These are phyloP conservation scores for Trypanosoma theileri DNA, from an alignment of 208 protist species.

Conservation along the genomic window DNA sequence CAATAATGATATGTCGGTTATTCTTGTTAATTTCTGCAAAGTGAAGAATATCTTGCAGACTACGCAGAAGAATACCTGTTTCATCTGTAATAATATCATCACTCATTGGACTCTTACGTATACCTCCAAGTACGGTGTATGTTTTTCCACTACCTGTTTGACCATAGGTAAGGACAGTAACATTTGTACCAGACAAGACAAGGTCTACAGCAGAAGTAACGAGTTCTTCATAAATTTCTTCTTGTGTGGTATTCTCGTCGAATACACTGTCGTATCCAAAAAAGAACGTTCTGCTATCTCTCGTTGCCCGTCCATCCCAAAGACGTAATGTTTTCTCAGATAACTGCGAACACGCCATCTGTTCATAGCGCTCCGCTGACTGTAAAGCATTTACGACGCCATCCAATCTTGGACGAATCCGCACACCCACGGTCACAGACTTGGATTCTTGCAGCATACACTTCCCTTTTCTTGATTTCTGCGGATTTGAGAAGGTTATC, in stretches of 20 bases:
- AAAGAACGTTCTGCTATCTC: conserved; percentile 48
- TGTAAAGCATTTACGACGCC: conserved; percentile 56
- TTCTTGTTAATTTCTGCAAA: conserved; percentile 47
- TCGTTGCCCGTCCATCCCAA: conserved; percentile 46
- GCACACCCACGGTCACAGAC: conserved; percentile 82
- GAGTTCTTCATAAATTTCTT: conserved; percentile 90
- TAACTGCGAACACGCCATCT: conserved; percentile 43
- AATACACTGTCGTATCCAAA: conserved; percentile 91
- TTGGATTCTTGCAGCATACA: conserved; percentile 27
- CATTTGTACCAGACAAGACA: conserved; percentile 80
- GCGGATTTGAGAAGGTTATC: too few relatives aligned
- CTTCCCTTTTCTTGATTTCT: not conserved
- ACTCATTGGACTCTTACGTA: conserved; percentile 60
- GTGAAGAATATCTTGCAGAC: conserved; percentile 82
- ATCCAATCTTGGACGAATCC: conserved; percentile 76
- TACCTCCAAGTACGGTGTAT: conserved; percentile 78
- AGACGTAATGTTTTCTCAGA: conserved; percentile 70
- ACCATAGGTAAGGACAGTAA: conserved; percentile 84
- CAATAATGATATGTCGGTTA: conserved; percentile 74
- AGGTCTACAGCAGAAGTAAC: conserved; percentile 80
- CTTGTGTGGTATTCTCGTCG: conserved; percentile 82
- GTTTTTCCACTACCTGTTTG: conserved; percentile 93
- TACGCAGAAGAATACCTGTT: conserved; percentile 88
- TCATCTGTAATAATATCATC: conserved; percentile 76
- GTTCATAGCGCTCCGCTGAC: conserved; percentile 69